phyloP scores from a whole-genome alignment of 148 eudicot genomes.

The Polygonum maritimum region DNA sequence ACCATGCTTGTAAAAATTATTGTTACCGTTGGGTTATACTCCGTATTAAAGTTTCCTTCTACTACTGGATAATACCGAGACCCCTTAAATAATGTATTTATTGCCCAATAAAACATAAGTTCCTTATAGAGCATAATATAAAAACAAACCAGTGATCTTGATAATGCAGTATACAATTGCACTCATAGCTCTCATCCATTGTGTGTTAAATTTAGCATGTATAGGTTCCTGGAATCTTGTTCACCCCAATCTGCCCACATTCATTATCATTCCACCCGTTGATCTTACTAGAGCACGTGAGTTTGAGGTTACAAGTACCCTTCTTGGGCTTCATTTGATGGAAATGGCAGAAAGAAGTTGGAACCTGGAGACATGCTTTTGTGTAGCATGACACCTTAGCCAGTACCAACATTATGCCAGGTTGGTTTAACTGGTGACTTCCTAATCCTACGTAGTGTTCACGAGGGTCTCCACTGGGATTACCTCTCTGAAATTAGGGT shows the following conservation, averaged over 20 bases:
- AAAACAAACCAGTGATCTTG: no score
- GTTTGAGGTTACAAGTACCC: conserved; percentile 59
- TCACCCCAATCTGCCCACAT: conserved; percentile 72
- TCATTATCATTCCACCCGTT: conserved; percentile 34
- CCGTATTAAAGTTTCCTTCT: no score
- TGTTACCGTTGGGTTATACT: no score
- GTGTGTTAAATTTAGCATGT: no score
- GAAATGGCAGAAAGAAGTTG: conserved; percentile 54
- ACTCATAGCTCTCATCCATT: no score
- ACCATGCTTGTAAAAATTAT: no score
- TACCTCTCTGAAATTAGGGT: no score
- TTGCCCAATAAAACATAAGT: no score
- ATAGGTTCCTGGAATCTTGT: conserved; percentile 86
- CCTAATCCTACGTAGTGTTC: conserved; percentile 54
- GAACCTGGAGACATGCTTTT: conserved; percentile 75
- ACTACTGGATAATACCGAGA: no score
- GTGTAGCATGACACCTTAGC: conserved; percentile 98
- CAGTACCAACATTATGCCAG: conserved; percentile 90
- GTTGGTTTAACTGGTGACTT: conserved; percentile 71
- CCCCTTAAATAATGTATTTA: no score
- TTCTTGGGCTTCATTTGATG: conserved; percentile 79
- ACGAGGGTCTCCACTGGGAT: conserved; percentile 94
- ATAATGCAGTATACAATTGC: no score
- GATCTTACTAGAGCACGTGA: conserved; percentile 65
- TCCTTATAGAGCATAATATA: no score